A percentile compares a stretch with the other conserved stretches of the same genome.
Conservation (phyloP, 148 eudicot genomes). For the Vaccinium myrtillus region DNA sequence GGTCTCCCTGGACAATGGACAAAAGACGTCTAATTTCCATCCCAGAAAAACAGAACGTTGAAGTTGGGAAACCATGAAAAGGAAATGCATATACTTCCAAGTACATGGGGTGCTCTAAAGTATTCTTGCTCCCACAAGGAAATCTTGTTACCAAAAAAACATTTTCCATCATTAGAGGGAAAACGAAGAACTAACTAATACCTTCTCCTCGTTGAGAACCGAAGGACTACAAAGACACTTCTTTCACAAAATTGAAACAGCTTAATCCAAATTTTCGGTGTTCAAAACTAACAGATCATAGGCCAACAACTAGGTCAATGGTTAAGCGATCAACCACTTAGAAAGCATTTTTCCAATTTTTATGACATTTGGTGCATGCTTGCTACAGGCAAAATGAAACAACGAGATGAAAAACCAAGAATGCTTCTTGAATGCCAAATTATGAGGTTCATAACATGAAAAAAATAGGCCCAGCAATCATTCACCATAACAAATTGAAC, state of each 20-base stretch:
- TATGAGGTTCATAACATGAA: neutral
- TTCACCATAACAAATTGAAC: neutral
- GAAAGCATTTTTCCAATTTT: neutral
- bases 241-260: conserved; percentile 6
- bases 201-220: neutral
- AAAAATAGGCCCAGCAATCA: neutral
- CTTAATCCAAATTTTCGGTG: neutral
- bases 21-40: neutral
- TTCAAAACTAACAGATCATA: neutral
- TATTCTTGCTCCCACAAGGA: neutral
- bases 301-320: neutral
- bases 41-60: neutral
- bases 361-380: neutral
- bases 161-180: neutral
- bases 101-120: neutral
- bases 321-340: neutral
- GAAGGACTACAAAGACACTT: neutral
- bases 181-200: neutral
- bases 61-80: neutral
- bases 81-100: neutral
- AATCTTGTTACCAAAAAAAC: neutral
- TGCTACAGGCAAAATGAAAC: neutral
- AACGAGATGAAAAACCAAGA: neutral
- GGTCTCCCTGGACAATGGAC: neutral
- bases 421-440: neutral